Percentiles rank a stretch among this genome's conserved stretches.
Evolutionary conservation across 2,329 filamentous ascomycete species (phyloP).

Genomic region (Seiridium unicorne): DNA sequence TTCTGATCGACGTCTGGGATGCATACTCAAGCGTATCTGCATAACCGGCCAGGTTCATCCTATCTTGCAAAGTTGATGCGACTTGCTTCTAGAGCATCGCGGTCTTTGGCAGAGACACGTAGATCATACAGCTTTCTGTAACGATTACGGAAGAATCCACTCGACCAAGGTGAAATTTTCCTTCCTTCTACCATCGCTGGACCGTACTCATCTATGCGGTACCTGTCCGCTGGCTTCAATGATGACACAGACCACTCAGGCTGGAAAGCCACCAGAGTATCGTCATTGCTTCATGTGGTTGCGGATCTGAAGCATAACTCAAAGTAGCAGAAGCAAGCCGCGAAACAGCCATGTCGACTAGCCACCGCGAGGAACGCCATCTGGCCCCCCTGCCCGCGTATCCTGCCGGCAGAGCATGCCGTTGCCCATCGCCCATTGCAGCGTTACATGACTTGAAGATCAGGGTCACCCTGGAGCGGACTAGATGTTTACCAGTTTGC

Average conservation of each 20-base stretch:
- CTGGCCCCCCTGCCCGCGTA: not conserved
- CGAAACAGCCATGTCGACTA: not conserved
- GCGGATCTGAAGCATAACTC: not conserved
- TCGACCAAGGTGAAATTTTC: not conserved
- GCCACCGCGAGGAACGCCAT: not conserved
- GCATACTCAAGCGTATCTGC: not conserved
- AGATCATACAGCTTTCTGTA: conserved; percentile 5
- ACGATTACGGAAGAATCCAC: not conserved
- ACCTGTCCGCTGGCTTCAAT: conserved; percentile 1
- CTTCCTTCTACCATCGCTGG: not conserved
- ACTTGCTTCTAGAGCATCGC: conserved; percentile 6
- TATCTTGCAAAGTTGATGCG: conserved; percentile 4
- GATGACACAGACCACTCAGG: not conserved
- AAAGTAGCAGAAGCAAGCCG: not conserved
- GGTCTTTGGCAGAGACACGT: conserved; percentile 1
- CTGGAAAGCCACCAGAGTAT: not conserved
- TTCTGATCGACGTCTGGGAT: conserved; percentile 10
- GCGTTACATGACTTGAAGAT: not conserved
- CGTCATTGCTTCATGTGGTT: not conserved
- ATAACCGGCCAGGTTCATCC: conserved; percentile 5
- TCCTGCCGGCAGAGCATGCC: not conserved
- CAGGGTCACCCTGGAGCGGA: not conserved
- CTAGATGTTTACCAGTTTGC: no score
- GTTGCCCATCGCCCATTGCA: not conserved
- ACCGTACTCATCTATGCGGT: not conserved